These are phyloP conservation scores for Tillandsia leiboldiana DNA, from an alignment of 176 grass and related monocot species.

Conservation along the genomic window DNA sequence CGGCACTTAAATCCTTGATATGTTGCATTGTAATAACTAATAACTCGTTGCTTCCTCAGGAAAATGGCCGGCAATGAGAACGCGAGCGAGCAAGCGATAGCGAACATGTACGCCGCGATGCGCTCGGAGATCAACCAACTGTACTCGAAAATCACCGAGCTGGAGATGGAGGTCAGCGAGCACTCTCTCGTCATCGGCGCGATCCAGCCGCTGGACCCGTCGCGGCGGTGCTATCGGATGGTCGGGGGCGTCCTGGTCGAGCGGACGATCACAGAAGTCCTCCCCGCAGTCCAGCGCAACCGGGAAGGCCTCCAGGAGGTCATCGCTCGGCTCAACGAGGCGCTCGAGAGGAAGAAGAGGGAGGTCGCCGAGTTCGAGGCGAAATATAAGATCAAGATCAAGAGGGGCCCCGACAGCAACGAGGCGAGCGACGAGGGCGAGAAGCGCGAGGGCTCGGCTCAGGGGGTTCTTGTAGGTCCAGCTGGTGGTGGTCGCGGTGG, in stretches of 20 bases:
- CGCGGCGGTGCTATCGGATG: constrained; percentile 80
- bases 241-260: constrained; percentile 75
- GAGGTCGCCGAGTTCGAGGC: constrained; percentile 72
- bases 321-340: constrained; percentile 54
- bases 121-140: constrained; percentile 76
- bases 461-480: constrained; percentile 85
- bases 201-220: constrained; percentile 60
- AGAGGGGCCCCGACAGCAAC: constrained; percentile 34
- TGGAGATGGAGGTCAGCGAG: constrained; percentile 77
- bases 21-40: too few relatives aligned
- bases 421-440: too few relatives aligned
- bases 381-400: constrained; percentile 90
- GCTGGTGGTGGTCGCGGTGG: constrained; percentile 17
- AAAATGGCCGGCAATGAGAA: constrained; percentile 48
- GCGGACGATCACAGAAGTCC: constrained; percentile 69
- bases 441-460: constrained; percentile 54
- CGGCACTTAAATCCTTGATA: too few relatives aligned
- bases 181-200: constrained; percentile 83
- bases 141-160: constrained; percentile 77
- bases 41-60: background rate
- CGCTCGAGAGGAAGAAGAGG: constrained; percentile 74
- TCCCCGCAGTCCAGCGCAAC: constrained; percentile 61
- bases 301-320: constrained; percentile 83
- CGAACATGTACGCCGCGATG: constrained; percentile 57
- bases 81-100: constrained; percentile 61